Evolutionary conservation across 176 grass and related monocot species (phyloP), one percentile per base, ranked within the genome.

Genomic region (Leersia perrieri): DNA sequence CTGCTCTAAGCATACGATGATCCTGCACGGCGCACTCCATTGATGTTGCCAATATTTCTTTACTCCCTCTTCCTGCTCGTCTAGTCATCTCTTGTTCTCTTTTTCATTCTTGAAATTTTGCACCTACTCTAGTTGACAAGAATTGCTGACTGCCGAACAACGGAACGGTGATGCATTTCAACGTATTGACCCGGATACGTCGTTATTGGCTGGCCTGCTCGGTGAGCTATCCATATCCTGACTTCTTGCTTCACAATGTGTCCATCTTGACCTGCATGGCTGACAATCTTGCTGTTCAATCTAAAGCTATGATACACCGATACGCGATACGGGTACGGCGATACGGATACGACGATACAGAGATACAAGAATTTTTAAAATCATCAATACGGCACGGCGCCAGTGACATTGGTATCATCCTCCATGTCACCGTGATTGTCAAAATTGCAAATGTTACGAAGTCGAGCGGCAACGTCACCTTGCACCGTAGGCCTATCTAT

Each of bases 181-280:
- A 20, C 47, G 22, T 70, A 25, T 60, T 80, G 78, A 81, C 49
- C 49, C 25, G 69, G 78, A 31, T 27, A 26, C 26, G 35, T 60
- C 66, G 78, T 33, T 9, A 25, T 80, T 26, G 49, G 30, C 47
- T 26, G 49, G 30, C 47, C 28, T 40, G 66, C 78, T 70, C 45
- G 78, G 78, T 70, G 78, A 80, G 47, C 47, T 70, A 36, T 60
- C 33, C 32, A 16, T 60, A 34, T 7, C 25, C 26, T 70, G 34
- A 81, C 33, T 60, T 80, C 4, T 7, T 20, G 33, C 51, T 38
- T 80, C 49, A 10, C 9, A 14, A 16, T 80, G 63, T 49, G 65
- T 60, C 60, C 22, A 7, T 16, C 39, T 33, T 78, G 60, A 29
- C 25, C 40, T 25, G 12, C 22, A 28, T 70, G 68, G 38, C 23